Conservation (phyloP, 441 rosid genomes). For the Gossypium davidsonii region DNA sequence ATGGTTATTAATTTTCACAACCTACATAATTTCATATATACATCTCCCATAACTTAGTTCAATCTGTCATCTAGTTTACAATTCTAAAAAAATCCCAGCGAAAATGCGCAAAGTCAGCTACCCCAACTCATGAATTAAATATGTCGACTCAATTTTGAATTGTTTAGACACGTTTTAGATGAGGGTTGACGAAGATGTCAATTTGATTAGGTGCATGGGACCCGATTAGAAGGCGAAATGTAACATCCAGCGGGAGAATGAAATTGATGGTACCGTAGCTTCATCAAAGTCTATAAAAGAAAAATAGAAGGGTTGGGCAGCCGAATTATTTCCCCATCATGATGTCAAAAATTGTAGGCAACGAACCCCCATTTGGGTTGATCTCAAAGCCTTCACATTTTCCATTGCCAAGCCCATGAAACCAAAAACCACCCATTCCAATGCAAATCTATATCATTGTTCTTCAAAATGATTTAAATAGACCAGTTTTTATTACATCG, state of each 20-base stretch:
- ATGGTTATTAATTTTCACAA: too few relatives aligned
- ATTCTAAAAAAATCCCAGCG: not conserved
- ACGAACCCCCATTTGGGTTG: conserved; percentile 40
- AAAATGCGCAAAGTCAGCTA: not conserved
- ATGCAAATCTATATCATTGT: too few relatives aligned
- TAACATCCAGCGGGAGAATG: conserved; percentile 10
- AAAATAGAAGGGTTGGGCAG: too few relatives aligned
- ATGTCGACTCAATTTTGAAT: too few relatives aligned
- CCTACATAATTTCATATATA: not conserved
- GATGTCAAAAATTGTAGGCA: too few relatives aligned
- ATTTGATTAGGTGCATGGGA: conserved; percentile 20
- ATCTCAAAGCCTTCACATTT: conserved; percentile 18
- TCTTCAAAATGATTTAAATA: too few relatives aligned
- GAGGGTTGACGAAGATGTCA: not conserved
- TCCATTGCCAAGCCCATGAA: conserved; percentile 22
- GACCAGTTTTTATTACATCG: too few relatives aligned
- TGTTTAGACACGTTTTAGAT: not conserved
- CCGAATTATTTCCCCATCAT: too few relatives aligned
- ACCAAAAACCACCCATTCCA: conserved; percentile 21
- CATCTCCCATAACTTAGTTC: not conserved
- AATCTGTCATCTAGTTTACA: not conserved
- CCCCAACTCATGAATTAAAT: not conserved
- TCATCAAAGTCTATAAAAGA: not conserved
- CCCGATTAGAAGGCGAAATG: conserved; percentile 10
- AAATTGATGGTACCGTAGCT: not conserved